Evolutionary conservation across 2,329 filamentous ascomycete genomes (phyloP).

Genomic region (Epicoccum nigrum): DNA sequence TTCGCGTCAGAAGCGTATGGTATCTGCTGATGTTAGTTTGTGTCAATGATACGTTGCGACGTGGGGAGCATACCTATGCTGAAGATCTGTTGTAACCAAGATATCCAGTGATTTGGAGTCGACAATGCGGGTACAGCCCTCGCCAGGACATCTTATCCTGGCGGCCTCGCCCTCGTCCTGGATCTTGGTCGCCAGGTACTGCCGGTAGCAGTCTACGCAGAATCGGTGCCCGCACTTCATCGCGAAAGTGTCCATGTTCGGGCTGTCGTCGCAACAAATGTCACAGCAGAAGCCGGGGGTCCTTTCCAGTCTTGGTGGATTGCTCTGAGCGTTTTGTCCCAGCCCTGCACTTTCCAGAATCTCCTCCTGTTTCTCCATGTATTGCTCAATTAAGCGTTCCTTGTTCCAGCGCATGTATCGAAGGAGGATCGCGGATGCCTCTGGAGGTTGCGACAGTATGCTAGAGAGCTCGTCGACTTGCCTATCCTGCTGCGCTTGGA

Average conservation of each 20-base stretch:
- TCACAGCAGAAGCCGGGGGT: conserved; percentile 85
- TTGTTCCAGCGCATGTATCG: conserved; percentile 95
- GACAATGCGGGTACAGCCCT: conserved; percentile 86
- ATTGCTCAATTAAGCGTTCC: conserved; percentile 90
- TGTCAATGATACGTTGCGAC: not conserved
- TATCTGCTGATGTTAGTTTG: conserved; percentile 63
- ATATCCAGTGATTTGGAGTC: conserved; percentile 87
- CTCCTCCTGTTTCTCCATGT: conserved; percentile 86
- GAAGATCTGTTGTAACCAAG: conserved; percentile 65
- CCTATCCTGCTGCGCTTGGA: conserved; percentile 81
- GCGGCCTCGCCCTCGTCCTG: conserved; percentile 94
- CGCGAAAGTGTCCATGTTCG: conserved; percentile 80
- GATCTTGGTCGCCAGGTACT: conserved; percentile 93
- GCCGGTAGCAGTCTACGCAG: conserved; percentile 88
- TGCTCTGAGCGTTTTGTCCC: conserved; percentile 55
- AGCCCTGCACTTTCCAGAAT: conserved; percentile 86
- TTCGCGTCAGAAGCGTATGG: conserved; percentile 83
- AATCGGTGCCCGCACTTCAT: conserved; percentile 96
- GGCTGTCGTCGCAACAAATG: conserved; percentile 92
- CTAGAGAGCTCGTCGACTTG: conserved; percentile 90
- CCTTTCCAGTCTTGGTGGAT: conserved; percentile 70
- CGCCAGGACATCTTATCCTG: conserved; percentile 88
- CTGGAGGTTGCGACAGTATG: conserved; percentile 86
- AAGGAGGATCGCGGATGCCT: conserved; percentile 88
- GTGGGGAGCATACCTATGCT: conserved; percentile 55